These are phyloP conservation scores for Flagelloscypha sp. DNA, from an alignment of 768 basidiomycete species.

Conservation along the genomic window DNA sequence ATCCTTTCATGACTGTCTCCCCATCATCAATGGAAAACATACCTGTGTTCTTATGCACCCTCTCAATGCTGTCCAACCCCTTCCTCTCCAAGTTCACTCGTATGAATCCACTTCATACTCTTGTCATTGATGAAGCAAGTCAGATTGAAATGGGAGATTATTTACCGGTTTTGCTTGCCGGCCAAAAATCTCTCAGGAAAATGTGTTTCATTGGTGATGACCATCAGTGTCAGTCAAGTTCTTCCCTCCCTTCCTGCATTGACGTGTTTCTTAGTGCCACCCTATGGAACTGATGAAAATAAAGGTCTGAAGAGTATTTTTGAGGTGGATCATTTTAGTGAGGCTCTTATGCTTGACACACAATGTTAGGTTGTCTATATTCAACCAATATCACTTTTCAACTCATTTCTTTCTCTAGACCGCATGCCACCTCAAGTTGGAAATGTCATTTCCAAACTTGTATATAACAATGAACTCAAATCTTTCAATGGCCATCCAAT, in stretches of 20 bases:
- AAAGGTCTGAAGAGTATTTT: conserved; percentile 65
- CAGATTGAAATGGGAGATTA: conserved; percentile 55
- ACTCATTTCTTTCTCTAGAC: conserved; percentile 35
- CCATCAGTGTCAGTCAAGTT: conserved; percentile 44
- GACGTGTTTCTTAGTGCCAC: conserved; percentile 51
- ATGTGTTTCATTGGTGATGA: conserved; percentile 59
- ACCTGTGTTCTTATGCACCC: conserved; percentile 65
- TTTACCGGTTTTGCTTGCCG: conserved; percentile 32
- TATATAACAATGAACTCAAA: conserved; percentile 56
- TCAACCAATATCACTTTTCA: conserved; percentile 3
- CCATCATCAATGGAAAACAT: conserved; percentile 24
- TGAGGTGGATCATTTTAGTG: conserved; percentile 56
- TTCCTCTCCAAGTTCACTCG: conserved; percentile 21
- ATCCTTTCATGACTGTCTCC: conserved; percentile 19
- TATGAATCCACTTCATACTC: conserved; percentile 35
- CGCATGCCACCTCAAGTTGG: conserved; percentile 82
- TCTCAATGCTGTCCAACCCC: conserved; percentile 60
- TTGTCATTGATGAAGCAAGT: conserved; percentile 60
- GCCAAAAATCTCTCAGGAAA: conserved; percentile 35
- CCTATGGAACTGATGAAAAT: conserved; percentile 66
- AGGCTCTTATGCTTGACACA: conserved; percentile 52
- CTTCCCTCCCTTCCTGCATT: conserved; percentile 11
- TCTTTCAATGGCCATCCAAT: conserved; percentile 54
- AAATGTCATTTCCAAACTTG: conserved; percentile 53
- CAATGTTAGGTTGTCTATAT: conserved; percentile 48